Percentiles rank a stretch among this genome's conserved stretches.
Evolutionary conservation across 208 protist genomes (phyloP).

Genomic region (Acanthamoeba divionensis): DNA sequence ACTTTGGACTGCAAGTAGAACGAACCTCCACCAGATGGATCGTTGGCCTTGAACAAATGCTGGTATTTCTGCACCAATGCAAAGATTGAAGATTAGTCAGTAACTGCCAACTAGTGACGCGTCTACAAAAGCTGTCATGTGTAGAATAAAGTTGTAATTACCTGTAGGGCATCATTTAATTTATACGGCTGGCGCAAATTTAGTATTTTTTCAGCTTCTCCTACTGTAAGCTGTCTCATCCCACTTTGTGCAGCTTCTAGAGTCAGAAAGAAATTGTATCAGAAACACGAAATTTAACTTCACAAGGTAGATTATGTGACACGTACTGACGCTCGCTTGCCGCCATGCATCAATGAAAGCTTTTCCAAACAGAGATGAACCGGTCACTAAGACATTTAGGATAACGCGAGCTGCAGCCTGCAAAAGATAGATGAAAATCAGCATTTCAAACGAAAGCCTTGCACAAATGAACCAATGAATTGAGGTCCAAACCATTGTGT

Average conservation of each 20-base stretch:
- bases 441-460: no score
- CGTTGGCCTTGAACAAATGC: conserved; percentile 55
- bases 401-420: not conserved
- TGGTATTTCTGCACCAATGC: conserved; percentile 3
- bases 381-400: conserved; percentile 17
- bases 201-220: conserved; percentile 36
- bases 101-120: not conserved
- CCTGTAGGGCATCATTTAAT: not conserved
- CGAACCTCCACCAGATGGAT: conserved; percentile 15
- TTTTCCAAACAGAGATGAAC: not conserved
- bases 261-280: no score
- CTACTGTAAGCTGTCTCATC: not conserved
- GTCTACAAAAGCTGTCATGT: no score
- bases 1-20: conserved; percentile 59
- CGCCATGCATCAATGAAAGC: conserved; percentile 45
- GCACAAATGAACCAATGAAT: not conserved
- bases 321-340: conserved; percentile 42
- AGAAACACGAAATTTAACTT: not conserved
- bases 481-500: not conserved
- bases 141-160: not conserved
- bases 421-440: not conserved
- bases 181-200: not conserved
- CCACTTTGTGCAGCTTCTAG: not conserved
- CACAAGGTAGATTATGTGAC: no score
- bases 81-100: no score